phyloP scores from a whole-genome alignment of 768 basidiomycete genomes.

The Boletus insuetus region DNA sequence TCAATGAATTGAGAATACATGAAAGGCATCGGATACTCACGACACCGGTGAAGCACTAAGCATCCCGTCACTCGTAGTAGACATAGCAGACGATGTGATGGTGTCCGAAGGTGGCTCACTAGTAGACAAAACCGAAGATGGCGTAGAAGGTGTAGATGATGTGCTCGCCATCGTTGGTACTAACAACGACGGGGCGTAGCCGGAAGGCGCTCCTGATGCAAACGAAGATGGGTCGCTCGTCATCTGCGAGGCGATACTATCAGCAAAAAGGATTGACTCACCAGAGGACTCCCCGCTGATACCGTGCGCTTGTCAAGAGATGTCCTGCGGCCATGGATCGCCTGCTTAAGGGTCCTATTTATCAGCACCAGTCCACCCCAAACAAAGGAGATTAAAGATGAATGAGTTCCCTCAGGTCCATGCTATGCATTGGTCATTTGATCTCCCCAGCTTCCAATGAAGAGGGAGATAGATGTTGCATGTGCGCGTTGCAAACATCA shows the following conservation, averaged over 20 bases:
- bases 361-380: not conserved
- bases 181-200: not conserved
- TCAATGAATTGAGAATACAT: not conserved
- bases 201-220: not conserved
- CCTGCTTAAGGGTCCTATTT: not conserved
- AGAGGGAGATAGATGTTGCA: not conserved
- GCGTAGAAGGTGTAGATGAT: not conserved
- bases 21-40: conserved; percentile 2
- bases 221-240: not conserved
- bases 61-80: not conserved
- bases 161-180: not conserved
- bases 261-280: not conserved
- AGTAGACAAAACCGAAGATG: not conserved
- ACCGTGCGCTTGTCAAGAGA: no score
- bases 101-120: no score
- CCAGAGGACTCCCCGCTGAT: not conserved
- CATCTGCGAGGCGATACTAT: not conserved
- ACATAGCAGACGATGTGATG: not conserved
- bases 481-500: no score
- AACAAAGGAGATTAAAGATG: not conserved
- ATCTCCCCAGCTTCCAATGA: not conserved
- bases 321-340: not conserved
- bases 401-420: not conserved
- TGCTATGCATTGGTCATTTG: not conserved
- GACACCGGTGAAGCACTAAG: not conserved